Evolutionary conservation across 352 stramenopile genomes (phyloP), one percentile per base, ranked within the genome.

Genomic region (Globisporangium orthogonon): DNA sequence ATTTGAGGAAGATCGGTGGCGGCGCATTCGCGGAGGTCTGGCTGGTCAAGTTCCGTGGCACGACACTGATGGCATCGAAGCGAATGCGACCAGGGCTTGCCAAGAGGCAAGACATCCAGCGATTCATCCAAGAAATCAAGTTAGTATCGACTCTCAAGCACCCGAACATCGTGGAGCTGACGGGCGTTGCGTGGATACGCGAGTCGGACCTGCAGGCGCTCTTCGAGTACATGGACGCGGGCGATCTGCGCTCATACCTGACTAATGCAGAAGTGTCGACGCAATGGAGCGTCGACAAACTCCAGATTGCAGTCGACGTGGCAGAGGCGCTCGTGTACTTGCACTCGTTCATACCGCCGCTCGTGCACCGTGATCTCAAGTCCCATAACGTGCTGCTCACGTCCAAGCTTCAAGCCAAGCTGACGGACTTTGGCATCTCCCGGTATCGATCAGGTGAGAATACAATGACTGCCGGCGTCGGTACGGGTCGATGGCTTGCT

Each of bases 351-450:
- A 55, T 43, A 1, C 77, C 69, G 1, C 73, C 77, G 44, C 67
- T 87, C 2, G 66, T 86, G 10, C 80, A 90, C 44, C 77, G 74
- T 30, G 77, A 86, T 29, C 58, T 88, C 28, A 85, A 83, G 35
- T 81, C 77, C 0, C 59, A 67, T 3, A 87, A 90, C 47, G 58
- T 89, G 23, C 56, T 89, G 50, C 58, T 89, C 2, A 41, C 9
- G 0, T 17, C 37, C 10, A 17, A 41, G 37, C 10, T 41, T 4
- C 37, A 41, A 17, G 72, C 74, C 0, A 86, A 86, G 44, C 65
- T 87, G 28, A 86, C 74, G 18, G 77, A 84, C 63, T 86, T 87
- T 59, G 74, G 72, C 1, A 63, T 78, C 14, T 85, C 73, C 0
- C 56, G 71, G 37, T 41, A 17, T 17, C 37, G 37, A 11, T 41